Evolutionary conservation across 352 stramenopile genomes (phyloP), one percentile per base, ranked within the genome.

Genomic region (Globisporangium lucens): DNA sequence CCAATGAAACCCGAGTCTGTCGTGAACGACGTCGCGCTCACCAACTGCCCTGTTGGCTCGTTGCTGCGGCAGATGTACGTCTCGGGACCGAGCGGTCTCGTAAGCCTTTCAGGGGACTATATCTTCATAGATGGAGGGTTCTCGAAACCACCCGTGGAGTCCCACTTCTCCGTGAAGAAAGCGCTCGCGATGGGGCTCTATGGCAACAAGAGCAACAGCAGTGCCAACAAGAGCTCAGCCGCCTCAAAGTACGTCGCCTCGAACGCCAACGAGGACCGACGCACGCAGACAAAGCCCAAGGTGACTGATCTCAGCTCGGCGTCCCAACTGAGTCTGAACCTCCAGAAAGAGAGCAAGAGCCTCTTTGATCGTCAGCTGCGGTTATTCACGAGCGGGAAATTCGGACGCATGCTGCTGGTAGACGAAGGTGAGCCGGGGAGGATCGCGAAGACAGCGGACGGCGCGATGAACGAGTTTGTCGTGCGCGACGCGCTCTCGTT

Each of bases 21-120:
- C 3, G 64, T 69, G 15, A 52, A 73, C n/a, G 71, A 73, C 17
- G 67, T 73, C 22, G 72, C 69, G 0, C 43, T 47, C 5, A 75
- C 78, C 2, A 71, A 65, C 5, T 82, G 74, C 52, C 75, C 78
- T 7, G 33, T 82, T 7, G 78, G 78, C 1, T 72, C 70, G 1
- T 22, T 86, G 24, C 24, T 86, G 5, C 68, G 80, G 41, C 69
- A 79, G 24, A 52, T 86, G 55, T 83, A 80, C 53, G 65, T 65
- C 2, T 86, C 78, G 0, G 74, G 72, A 3, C 69, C 75, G 8
- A 86, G 78, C 20, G 74, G 74, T 0, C 56, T 76, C 17, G 76
- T 83, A 13, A 58, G 68, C 1, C 36, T 83, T 0, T 69, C 70
- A 0, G 72, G 72, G 0, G 78, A 86, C 58, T 72, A 77, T 60